These are phyloP conservation scores for Musa acuminata DNA, from an alignment of 176 grass and related monocot species.

Conservation along the genomic window DNA sequence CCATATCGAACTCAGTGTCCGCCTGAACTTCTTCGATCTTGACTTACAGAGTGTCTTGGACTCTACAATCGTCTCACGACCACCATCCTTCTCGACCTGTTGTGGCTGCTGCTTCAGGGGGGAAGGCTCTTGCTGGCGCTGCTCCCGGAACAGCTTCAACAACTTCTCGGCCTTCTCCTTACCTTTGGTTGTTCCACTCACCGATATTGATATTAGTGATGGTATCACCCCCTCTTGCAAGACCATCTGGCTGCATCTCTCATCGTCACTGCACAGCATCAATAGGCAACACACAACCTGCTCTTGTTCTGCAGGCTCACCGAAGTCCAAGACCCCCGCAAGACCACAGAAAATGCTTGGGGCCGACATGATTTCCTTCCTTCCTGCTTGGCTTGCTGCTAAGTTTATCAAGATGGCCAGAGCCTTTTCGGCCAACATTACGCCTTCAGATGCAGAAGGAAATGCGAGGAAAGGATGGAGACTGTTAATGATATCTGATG, in stretches of 20 bases:
- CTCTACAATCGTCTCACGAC: no score
- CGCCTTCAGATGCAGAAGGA: constrained; percentile 13
- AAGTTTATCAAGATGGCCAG: constrained; percentile 73
- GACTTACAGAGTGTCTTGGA: no score
- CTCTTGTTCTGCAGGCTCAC: constrained; percentile 59
- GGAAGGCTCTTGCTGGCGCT: constrained; percentile 41
- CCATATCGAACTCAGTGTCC: no score
- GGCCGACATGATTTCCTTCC: constrained; percentile 38
- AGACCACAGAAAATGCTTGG: no score
- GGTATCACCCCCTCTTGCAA: constrained; percentile 81
- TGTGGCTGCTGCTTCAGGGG: constrained; percentile 31
- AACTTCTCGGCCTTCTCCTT: constrained; percentile 73
- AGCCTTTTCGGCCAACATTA: constrained; percentile 63
- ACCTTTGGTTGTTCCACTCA: constrained; percentile 43
- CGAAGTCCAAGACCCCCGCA: constrained; percentile 43
- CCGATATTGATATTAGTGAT: constrained; percentile 67
- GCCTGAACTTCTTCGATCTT: no score
- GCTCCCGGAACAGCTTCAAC: constrained; percentile 79
- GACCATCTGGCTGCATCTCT: constrained; percentile 16
- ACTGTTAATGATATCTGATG: no score
- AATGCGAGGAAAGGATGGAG: no score
- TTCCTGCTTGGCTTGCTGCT: constrained; percentile 42
- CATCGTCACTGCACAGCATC: constrained; percentile 22
- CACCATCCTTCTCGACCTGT: background rate
- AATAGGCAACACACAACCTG: constrained; percentile 32